Evolutionary conservation across 805 yeast species (phyloP), one percentile per base, ranked within the genome.

Genomic region (Wickerhamiella nectarea): DNA sequence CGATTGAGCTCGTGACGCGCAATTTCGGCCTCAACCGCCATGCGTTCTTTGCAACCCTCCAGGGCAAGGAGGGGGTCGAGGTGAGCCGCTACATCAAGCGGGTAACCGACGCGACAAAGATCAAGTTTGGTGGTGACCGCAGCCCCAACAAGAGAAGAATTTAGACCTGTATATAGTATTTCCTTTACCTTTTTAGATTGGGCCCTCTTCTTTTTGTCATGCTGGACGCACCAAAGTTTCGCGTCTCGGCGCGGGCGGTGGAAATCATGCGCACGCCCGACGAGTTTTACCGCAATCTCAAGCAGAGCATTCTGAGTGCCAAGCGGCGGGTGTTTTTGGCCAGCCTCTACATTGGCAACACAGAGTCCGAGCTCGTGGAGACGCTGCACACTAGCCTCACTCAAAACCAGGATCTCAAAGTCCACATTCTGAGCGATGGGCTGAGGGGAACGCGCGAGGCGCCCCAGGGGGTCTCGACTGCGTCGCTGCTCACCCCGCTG

Each of bases 371-470:
- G 47, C 69, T 91, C 20, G 67, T 87, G 11, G 67, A 70, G 6
- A 72, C 79, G 48, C 50, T 91, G 3, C 70, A 71, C 11, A 59
- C 64, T 6, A 87, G 95, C 0, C 59, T 91, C 51, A 52, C 56
- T 1, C 53, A 56, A 2, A 84, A 82, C 48, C 72, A 77, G 2
- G 63, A 74, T 19, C 67, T 91, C 47, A 70, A 73, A 51, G 81
- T 91, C 1, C 73, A 72, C 46, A 76, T 91, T 20, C 66, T 91
- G 42, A 71, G 87, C 5, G 98, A 91, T 61, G 94, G 87, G 10
- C 68, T 91, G 38, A 64, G 98, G 52, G 95, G 95, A 0, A 89
- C 97, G 0, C 72, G 98, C 51, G 98, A 91, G 55, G 78, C 86
- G 1, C 97, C 98, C 0, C 63, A 71, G 5, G 64, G 69, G 39